Conservation (phyloP, 768 basidiomycete species). For the Agaricus sinodeliciosus region DNA sequence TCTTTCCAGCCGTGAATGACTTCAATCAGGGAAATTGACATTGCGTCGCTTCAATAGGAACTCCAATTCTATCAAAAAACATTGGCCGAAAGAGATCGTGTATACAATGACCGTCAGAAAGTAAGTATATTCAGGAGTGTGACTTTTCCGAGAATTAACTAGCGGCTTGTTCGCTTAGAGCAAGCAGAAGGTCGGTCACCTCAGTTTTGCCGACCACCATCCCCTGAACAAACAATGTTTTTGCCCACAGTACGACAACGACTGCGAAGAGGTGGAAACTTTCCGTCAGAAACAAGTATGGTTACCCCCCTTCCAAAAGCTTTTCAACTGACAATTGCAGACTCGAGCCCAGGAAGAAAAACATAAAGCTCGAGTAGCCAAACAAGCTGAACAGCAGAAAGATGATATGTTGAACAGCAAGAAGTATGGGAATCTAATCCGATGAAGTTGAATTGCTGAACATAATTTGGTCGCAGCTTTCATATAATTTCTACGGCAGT, state of each 20-base stretch:
- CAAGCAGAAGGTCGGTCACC: constrained; percentile 50
- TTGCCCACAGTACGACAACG: constrained; percentile 66
- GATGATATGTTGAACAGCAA: constrained; percentile 77
- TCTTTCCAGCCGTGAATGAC: background rate
- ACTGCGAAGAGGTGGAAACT: constrained; percentile 66
- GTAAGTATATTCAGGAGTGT: constrained; percentile 27
- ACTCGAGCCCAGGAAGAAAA: constrained; percentile 64
- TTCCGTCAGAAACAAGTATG: constrained; percentile 76
- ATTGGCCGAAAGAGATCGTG: constrained; percentile 61
- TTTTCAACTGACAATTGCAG: constrained; percentile 27
- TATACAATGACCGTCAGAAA: constrained; percentile 64
- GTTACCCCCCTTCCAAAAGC: background rate
- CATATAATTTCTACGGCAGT: constrained; percentile 67
- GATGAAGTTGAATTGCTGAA: background rate
- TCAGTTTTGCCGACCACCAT: background rate
- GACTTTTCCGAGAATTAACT: background rate
- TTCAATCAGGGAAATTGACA: background rate
- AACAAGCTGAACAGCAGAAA: constrained; percentile 70
- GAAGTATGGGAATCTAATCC: constrained; percentile 42
- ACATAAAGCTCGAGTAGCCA: constrained; percentile 66
- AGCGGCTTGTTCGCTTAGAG: constrained; percentile 27
- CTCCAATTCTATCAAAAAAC: constrained; percentile 65
- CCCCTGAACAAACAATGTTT: constrained; percentile 15
- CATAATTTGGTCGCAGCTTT: constrained; percentile 30
- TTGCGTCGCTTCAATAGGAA: constrained; percentile 38